Percentiles rank a stretch among this genome's conserved stretches.
Evolutionary conservation across 2,329 filamentous ascomycete genomes (phyloP).

Genomic region (Spiromastix sp.): DNA sequence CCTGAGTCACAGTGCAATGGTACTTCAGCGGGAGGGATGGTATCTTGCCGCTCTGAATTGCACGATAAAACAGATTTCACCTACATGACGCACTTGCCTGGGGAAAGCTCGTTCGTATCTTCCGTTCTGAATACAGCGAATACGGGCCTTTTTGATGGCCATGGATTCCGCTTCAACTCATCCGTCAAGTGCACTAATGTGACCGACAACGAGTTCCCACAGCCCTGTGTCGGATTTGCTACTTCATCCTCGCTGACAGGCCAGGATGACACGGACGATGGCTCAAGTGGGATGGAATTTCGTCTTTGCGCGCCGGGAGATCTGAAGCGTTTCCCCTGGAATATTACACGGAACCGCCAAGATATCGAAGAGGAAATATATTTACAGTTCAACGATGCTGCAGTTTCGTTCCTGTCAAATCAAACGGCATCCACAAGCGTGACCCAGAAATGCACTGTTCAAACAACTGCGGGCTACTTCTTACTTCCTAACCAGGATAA

Average conservation of each 20-base stretch:
- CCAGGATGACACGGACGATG: neutral
- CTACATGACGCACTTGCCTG: neutral
- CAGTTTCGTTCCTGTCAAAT: constrained; percentile 1
- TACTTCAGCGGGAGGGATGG: neutral
- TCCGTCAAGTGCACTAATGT: constrained; percentile 4
- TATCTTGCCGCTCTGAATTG: neutral
- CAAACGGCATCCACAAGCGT: neutral
- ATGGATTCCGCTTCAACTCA: constrained; percentile 7
- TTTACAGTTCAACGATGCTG: constrained; percentile 4
- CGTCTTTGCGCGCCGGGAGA: constrained; percentile 4
- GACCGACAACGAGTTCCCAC: constrained; percentile 2
- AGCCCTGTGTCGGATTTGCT: neutral
- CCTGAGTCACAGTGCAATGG: constrained; percentile 2
- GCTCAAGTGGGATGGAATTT: constrained; percentile 2
- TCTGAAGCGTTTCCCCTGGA: constrained; percentile 4
- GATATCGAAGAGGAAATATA: constrained; percentile 6
- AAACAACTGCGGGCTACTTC: constrained; percentile 7
- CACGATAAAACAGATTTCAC: neutral
- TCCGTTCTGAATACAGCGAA: neutral
- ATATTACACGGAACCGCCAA: constrained; percentile 6
- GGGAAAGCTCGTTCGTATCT: constrained; percentile 5
- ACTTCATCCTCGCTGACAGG: neutral
- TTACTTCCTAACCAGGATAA: constrained; percentile 5
- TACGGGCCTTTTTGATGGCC: constrained; percentile 6
- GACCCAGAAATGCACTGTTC: constrained; percentile 4